Conservation (phyloP, 2,329 filamentous ascomycete species). For the Nemania serpens region DNA sequence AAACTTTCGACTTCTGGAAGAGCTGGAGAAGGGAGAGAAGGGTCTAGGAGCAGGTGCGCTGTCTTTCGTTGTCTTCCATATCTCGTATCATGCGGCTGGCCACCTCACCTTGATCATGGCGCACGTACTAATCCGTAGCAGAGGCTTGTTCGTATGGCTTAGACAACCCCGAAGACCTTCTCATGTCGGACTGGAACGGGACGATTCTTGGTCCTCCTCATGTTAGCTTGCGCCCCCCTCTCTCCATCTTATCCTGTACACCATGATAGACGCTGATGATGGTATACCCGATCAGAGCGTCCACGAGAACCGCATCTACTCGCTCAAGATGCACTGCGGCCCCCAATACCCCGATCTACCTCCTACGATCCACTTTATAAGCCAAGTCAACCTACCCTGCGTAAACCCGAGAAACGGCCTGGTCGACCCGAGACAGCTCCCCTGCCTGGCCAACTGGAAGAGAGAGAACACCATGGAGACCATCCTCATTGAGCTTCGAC, state of each 20-base stretch:
- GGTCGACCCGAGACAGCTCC: constrained; percentile 83
- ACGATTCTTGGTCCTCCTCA: constrained; percentile 96
- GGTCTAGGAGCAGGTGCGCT: constrained; percentile 81
- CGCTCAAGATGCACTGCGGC: constrained; percentile 94
- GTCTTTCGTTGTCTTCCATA: neutral
- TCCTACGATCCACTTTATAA: constrained; percentile 89
- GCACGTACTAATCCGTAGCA: constrained; percentile 41
- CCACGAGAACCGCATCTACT: constrained; percentile 99
- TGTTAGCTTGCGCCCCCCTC: constrained; percentile 59
- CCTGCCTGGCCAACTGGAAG: constrained; percentile 88
- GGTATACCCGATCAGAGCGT: constrained; percentile 65
- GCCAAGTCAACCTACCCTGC: constrained; percentile 94
- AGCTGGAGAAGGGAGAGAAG: constrained; percentile 99
- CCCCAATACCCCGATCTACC: constrained; percentile 86
- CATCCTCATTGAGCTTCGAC: constrained; percentile 82
- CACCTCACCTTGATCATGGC: neutral
- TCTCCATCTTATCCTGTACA: neutral
- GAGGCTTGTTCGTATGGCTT: constrained; percentile 98
- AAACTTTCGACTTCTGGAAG: constrained; percentile 95
- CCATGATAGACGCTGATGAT: constrained; percentile 3
- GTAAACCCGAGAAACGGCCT: constrained; percentile 80
- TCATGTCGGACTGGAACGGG: constrained; percentile 99
- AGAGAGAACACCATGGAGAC: constrained; percentile 95
- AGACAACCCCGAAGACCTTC: constrained; percentile 88
- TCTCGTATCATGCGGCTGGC: neutral